Evolutionary conservation across 257 asterid species (phyloP).

Genomic region (Gentiana dahurica): DNA sequence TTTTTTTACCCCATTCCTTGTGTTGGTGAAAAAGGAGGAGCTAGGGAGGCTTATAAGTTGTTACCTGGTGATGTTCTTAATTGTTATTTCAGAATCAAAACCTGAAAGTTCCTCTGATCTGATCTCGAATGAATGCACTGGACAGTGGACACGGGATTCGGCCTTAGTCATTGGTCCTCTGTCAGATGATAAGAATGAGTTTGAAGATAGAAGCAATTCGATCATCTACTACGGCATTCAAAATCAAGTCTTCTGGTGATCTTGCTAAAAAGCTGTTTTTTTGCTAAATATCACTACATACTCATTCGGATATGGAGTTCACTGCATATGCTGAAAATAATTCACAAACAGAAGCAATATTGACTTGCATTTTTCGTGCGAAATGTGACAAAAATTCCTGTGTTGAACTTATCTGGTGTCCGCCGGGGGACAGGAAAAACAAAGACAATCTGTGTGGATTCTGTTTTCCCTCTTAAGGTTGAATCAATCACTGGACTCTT

Average conservation of each 20-base stretch:
- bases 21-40: slow-evolving; percentile 22
- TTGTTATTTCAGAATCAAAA: slow-evolving; percentile 25
- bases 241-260: slow-evolving; percentile 12
- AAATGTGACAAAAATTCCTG: slow-evolving; percentile 14
- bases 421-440: slow-evolving; percentile 68
- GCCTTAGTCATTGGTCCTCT: slow-evolving; percentile 27
- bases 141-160: slow-evolving; percentile 18
- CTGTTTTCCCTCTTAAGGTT: slow-evolving; percentile 28
- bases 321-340: slow-evolving; percentile 18
- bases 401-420: slow-evolving; percentile 41
- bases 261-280: slow-evolving; percentile 24
- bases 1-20: no score
- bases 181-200: slow-evolving; percentile 11
- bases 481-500: slow-evolving; percentile 29
- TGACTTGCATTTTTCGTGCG: slow-evolving; percentile 4
- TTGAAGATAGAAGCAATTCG: background rate
- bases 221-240: slow-evolving; percentile 5
- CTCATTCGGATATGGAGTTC: slow-evolving; percentile 40
- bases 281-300: slow-evolving; percentile 26
- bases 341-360: slow-evolving; percentile 18
- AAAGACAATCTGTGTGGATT: slow-evolving; percentile 24
- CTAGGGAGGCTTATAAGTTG: slow-evolving; percentile 30
- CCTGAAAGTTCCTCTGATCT: slow-evolving; percentile 31
- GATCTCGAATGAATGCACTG: slow-evolving; percentile 5
- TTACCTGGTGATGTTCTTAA: slow-evolving; percentile 36